Evolutionary conservation across 1,284 basidiomycete species (phyloP), one percentile per base, ranked within the genome.

Genomic region (Macrocystidia cucumis): DNA sequence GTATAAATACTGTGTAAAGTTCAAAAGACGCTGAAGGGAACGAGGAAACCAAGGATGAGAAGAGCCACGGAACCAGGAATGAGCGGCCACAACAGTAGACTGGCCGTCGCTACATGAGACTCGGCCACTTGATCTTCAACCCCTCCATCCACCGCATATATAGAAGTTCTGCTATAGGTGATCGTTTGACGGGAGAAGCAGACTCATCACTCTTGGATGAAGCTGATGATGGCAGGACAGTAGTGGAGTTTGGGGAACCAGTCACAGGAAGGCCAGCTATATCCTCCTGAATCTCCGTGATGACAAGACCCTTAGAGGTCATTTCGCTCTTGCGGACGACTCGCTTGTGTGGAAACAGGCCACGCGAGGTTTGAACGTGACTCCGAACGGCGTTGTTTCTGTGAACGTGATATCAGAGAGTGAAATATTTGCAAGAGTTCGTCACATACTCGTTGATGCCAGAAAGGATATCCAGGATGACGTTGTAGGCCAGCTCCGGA

Each of bases 111-210:
- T 39, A 82, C 42, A 79, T 57, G 37, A 85, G 66, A 50, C 68
- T 84, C 3, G 88, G 86, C 89, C 89, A 91, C 54, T 90, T 91
- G 50, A 91, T 64, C 60, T 78, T 82, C 36, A 96, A 60, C 1
- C 91, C 91, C 52, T 97, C 90, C 17, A 97, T 64, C 93, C 93
- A 98, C 31, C 95, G 77, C 68, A 93, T 84, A 56, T 97, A 98
- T 18, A 98, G 65, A 44, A 98, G 68, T 54, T 97, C 92, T 12
- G 91, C 85, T 25, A 98, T 91, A 1, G 92, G 91, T 13, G 81
- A 84, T 54, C 79, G 83, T 43, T 73, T 67, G 29, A 50, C 45
- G 7, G 59, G 48, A 24, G 50, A 35, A 0, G 62, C 50, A 7
- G 57, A 39, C 16, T 67, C 67, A 12, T 63, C 61, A 37, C 46